Base-by-base conservation (phyloP, 2,329 filamentous ascomycete genomes). In the Falciphora oryzae region DNA sequence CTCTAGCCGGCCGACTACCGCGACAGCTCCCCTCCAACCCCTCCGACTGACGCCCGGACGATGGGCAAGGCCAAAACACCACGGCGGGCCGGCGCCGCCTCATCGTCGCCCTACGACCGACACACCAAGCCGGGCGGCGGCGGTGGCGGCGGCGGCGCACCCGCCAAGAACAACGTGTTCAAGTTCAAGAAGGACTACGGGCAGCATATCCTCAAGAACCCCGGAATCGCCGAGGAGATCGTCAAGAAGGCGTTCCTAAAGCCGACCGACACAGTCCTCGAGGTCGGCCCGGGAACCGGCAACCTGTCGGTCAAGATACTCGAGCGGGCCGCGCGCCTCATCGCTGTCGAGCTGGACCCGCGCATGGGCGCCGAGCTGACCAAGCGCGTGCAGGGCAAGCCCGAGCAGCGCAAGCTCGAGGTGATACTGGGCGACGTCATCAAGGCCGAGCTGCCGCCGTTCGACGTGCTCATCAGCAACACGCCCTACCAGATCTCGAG, bases 351-450 rank as follows among this genome's bases (percentile, higher is more conserved):
- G 80, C 84, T 97, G 75, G 95, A 99, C 78, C 93, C 95, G 27
- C 85, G 95, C 73, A 98, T 98, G 95, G 93, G 92, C 16, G 94
- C 94, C 66, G 95, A 98, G 79, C 85, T 97, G 68, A 93, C 89
- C 38, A 93, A 96, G 78, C 90, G 94, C 72, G 93, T 98, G 11
- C 93, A 97, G 77, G 93, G 92, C 27, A 96, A 89, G 58, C 92
- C 93, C 0, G 85, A 89, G 70, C 89, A 91, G 74, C 93, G 92
- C 75, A 88, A 92, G 69, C 80, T 99, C 53, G 93, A 97, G 70
- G 88, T 98, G 53, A 80, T 97, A 62, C 81, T 99, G 10, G 95
- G 95, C 57, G 95, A 98, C 77, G 92, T 94, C 60, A 96, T 97
- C 76, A 97, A 97, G 80, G 90, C 91, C 13, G 87, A 91, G 66